Evolutionary conservation across 768 basidiomycete genomes (phyloP), one percentile per base, ranked within the genome.

Genomic region (Russula griseocarnosa): DNA sequence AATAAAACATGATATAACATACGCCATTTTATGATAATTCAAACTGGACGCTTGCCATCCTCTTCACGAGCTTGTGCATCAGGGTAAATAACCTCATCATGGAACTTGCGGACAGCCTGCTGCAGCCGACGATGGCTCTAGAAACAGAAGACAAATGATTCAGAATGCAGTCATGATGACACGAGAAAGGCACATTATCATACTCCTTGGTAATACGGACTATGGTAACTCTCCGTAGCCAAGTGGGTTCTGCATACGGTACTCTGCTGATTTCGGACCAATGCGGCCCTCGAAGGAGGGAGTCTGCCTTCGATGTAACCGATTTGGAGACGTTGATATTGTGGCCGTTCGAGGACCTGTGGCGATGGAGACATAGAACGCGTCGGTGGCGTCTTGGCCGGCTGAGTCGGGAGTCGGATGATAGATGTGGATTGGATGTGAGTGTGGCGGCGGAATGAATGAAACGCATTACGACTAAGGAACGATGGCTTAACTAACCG

Each of bases 181-280:
- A 51, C 7, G 30, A 22, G 3, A 11, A 34, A 42, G 26, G 34
- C 32, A 46, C 14, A 9, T 2, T 1, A 36, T n/a, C 83, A 64
- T 30, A 84, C 85, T 71, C 92, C 87, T 24, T 79, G 84, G 76
- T 79, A 97, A 76, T 92, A 93, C 0, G 91, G 88, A 62, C 82
- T 85, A 70, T 86, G 78, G 77, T 84, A 94, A 20, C 86, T 88
- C 4, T 79, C 67, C 0, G 80, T 58, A 94, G 74, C 90, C 93
- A 96, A 3, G 85, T 87, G 5, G 94, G 90, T 72, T 97, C 94
- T 0, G 85, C 92, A 73, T 94, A 96, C 0, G 95, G 94, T 0
- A 96, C 87, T 46, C 77, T 76, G 67, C 88, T 90, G 55, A 90
- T 69, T 58, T 79, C 81, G 18, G 91, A 93, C 7, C 70, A 20